A percentile compares a stretch with the other conserved stretches of the same genome.
These are phyloP conservation scores for Candida gigantensis DNA, from an alignment of 1,139 yeast species.

Conservation along the genomic window DNA sequence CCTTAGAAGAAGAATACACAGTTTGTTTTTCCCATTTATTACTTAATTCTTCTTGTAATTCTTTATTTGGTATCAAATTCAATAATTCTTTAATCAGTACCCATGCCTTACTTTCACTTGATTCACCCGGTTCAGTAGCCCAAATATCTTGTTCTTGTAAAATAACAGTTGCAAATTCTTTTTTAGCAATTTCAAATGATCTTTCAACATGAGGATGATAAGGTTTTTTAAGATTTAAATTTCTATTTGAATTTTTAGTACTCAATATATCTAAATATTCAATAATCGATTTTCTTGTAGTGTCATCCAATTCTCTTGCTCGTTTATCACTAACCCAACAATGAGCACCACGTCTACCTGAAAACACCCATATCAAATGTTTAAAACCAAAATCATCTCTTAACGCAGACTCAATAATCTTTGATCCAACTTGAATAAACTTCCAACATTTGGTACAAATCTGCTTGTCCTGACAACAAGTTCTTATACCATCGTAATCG, in stretches of 20 bases:
- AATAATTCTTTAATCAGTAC: conserved; percentile 55
- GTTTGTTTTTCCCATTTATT: conserved; percentile 43
- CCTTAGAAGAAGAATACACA: conserved; percentile 33
- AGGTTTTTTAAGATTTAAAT: conserved; percentile 66
- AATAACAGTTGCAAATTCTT: conserved; percentile 64
- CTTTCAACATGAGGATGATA: conserved; percentile 86
- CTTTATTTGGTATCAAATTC: conserved; percentile 59
- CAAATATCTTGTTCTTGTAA: conserved; percentile 88
- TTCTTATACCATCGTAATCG: conserved; percentile 90
- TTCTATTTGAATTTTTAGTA: conserved; percentile 40
- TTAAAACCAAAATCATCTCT: conserved; percentile 88
- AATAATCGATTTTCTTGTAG: conserved; percentile 71
- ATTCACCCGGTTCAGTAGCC: conserved; percentile 25
- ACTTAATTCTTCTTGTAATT: conserved; percentile 53
- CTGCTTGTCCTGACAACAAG: conserved; percentile 85
- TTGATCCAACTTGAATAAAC: conserved; percentile 84
- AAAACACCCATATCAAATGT: conserved; percentile 90
- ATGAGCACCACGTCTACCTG: conserved; percentile 99
- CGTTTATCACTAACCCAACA: conserved; percentile 94
- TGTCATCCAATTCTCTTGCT: conserved; percentile 75
- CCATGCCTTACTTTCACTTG: conserved; percentile 30
- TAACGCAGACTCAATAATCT: conserved; percentile 69
- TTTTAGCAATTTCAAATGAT: conserved; percentile 66
- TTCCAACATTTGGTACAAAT: conserved; percentile 94
- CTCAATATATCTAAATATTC: conserved; percentile 81